Evolutionary conservation across 371 early-diverging fungal genomes (phyloP), one percentile per base, ranked within the genome.

Genomic region (Mortierella polycephala): DNA sequence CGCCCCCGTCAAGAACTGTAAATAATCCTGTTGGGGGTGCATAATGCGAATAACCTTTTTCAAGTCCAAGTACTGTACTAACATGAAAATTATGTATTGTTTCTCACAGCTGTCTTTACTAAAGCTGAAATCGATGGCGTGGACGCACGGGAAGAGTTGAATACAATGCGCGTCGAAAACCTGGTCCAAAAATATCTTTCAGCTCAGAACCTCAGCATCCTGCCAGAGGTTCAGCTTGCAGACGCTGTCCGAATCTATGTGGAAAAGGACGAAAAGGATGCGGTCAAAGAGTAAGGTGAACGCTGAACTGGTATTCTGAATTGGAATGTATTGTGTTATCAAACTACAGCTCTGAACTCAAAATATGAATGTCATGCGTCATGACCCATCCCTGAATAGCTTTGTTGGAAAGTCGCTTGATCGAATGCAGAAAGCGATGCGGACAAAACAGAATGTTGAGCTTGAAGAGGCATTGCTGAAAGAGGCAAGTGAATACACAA

Each of bases 251-350:
- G 87, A 11, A 64, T 85, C 49, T 93, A 91, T 85, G 96, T 97
- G 10, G 94, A 95, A 51, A 98, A 97, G 82, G 94, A 94, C 60
- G 97, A 98, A 62, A 89, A 87, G 57, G 92, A 93, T 23, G 93
- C 94, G 0, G 91, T 96, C 51, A 75, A 83, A 40, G 84, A 85
- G 80, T 90, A 77, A 57, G 73, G 40, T 18, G 50, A 44, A 9
- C 7, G 8, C 7, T 39, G 14, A 12, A 41, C 4, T 44, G 44
- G 12, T 2, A 18, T 21, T 54, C 13, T 41, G n/a, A 8, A 13
- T 2, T 14, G 12, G 10, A 6, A 23, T 23, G 30, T 30, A 30
- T 30, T 30, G 30, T 4, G 30, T 4, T 4, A 30, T 30, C 30
- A 30, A 30, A 30, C 30, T 4, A 30, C 30, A 30, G 4, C 30